phyloP scores from a whole-genome alignment of 768 basidiomycete genomes.

The Tylopilus cervinicoccineus region DNA sequence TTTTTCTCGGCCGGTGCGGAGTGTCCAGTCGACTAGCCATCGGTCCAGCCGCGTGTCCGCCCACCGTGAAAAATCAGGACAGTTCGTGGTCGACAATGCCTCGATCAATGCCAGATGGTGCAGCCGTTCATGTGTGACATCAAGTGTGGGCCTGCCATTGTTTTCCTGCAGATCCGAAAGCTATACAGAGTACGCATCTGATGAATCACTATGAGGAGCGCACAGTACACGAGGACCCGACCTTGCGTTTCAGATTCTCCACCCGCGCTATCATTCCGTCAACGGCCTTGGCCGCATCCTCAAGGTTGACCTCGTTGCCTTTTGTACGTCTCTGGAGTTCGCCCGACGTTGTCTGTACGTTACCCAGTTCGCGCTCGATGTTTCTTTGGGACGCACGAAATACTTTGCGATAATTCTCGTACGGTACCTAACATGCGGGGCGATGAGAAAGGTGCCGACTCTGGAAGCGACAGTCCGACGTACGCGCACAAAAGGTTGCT shows the following conservation, averaged over 20 bases:
- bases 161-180: conserved; percentile 48
- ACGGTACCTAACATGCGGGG: conserved; percentile 61
- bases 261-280: conserved; percentile 76
- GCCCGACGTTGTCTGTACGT: conserved; percentile 50
- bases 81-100: conserved; percentile 45
- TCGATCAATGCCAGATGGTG: conserved; percentile 68
- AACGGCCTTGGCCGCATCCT: conserved; percentile 56
- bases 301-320: conserved; percentile 36
- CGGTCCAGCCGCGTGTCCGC: conserved; percentile 76
- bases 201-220: conserved; percentile 10
- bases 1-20: conserved; percentile 72
- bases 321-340: conserved; percentile 55
- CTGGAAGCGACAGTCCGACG: conserved; percentile 16
- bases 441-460: conserved; percentile 9
- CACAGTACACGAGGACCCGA: conserved; percentile 31
- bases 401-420: conserved; percentile 85
- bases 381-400: conserved; percentile 79
- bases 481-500: conserved; percentile 79
- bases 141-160: conserved; percentile 53
- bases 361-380: conserved; percentile 73
- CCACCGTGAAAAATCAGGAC: conserved; percentile 69
- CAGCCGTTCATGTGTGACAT: conserved; percentile 70
- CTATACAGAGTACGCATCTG: conserved; percentile 27
- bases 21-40: conserved; percentile 91
- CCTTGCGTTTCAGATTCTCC: conserved; percentile 87